phyloP scores from a whole-genome alignment of 306 rosid species.

The Ormosia emarginata region DNA sequence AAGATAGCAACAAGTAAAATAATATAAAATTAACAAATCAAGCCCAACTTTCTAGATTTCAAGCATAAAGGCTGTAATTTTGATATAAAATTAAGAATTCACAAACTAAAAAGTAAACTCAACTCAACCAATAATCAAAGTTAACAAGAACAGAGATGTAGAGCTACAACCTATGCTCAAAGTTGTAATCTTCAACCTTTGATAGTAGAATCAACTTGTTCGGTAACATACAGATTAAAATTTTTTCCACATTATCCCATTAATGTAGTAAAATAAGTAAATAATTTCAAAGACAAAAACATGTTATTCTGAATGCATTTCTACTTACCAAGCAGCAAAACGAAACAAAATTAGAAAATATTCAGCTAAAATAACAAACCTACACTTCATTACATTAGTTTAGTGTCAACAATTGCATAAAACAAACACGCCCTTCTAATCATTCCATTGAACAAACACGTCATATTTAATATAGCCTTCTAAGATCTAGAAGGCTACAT shows the following conservation, averaged over 20 bases:
- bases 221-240: background rate
- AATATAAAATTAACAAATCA: background rate
- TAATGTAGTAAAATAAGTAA: background rate
- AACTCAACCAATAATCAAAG: background rate
- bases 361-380: background rate
- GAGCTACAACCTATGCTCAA: background rate
- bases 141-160: background rate
- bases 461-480: too few species aligned
- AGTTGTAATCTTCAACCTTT: background rate
- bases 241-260: background rate
- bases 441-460: too few species aligned
- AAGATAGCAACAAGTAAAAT: background rate
- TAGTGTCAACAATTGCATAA: background rate
- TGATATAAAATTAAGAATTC: background rate
- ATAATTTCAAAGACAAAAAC: background rate
- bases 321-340: background rate
- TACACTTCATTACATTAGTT: background rate
- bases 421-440: too few species aligned
- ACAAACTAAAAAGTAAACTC: background rate
- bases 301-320: background rate
- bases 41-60: background rate
- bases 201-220: background rate
- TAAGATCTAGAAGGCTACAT: background rate
- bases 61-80: background rate
- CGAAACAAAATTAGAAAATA: background rate